Base-by-base conservation (phyloP, 2,329 filamentous ascomycete genomes). In the Sporothrix inflata region DNA sequence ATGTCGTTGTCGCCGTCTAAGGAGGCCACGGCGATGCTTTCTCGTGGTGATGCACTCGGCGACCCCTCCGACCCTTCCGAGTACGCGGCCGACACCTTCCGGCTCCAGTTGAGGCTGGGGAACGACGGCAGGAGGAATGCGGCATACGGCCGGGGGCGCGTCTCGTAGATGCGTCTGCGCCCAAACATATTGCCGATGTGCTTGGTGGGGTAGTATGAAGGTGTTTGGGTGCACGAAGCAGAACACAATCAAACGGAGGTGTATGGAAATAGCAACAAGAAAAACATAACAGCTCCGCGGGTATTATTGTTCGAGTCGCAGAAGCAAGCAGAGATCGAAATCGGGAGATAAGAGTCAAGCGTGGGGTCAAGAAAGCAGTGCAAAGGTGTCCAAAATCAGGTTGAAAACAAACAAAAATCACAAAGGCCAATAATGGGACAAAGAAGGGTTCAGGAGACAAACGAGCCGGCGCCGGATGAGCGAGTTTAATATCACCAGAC, bases 61-160 rank as follows among this genome's bases (percentile, higher is more conserved):
- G 30, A 34, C 6, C 30, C 6, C 6, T 34, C 53, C 4, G 27
- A 12, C 4, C 12, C 9, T 2, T 16, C n/a, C 38, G 57, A 12
- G 6, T 4, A 14, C 11, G 42, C 16, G 24, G 60, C 53, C 1
- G 73, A 73, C 27, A 66, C 73, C 24, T 61, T 70, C 1, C 53
- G 63, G 38, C 72, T 61, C 14, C 74, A 75, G 68, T 76, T 76
- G 21, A 76, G 74, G 5, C 76, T 55, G 27, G 69, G 75, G 9
- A 79, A 72, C 51, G 76, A 74, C 2, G 78, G 78, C 21, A 79
- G 76, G 24, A 80, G 76, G 68, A 75, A 80, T 34, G 75, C 72
- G 1, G 77, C 75, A 55, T 77, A 77, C 5, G 70, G 71, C 16
- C 73, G 76, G 12, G 42, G 63, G 6, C 16, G 38, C 8, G 24